Evolutionary conservation across 495 filamentous ascomycete genomes (phyloP).

Genomic region (Bombardia bombarda): DNA sequence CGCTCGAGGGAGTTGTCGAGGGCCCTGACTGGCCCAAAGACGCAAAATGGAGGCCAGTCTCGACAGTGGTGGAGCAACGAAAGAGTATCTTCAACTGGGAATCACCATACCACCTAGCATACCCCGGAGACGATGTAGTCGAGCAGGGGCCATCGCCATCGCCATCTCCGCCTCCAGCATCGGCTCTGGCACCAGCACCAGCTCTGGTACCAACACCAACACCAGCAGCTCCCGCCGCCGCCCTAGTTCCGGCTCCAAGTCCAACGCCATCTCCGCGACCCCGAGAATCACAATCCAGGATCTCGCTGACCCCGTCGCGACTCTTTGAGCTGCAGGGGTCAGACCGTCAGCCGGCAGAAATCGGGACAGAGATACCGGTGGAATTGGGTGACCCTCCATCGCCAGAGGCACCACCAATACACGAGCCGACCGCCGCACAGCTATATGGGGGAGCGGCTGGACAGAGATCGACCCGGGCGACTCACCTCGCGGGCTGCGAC

Average conservation of each 20-base stretch:
- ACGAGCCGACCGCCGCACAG: too few relatives aligned
- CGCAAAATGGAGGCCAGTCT: slow-evolving; percentile 10
- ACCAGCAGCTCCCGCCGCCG: too few relatives aligned
- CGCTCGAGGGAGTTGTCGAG: neutral
- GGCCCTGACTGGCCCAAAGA: slow-evolving; percentile 8
- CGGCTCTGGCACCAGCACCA: too few relatives aligned
- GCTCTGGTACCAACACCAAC: too few relatives aligned
- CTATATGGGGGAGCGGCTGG: too few relatives aligned
- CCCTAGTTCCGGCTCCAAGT: too few relatives aligned
- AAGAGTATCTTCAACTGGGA: slow-evolving; percentile 25
- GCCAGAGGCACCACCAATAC: too few relatives aligned
- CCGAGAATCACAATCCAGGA: neutral
- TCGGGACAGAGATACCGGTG: too few relatives aligned
- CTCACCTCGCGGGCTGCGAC: too few relatives aligned
- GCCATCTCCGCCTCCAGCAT: neutral
- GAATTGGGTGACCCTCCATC: too few relatives aligned
- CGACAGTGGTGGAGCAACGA: slow-evolving; percentile 5
- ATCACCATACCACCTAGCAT: slow-evolving; percentile 19
- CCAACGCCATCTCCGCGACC: too few relatives aligned
- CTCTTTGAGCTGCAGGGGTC: slow-evolving; percentile 1
- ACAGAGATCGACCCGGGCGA: too few relatives aligned
- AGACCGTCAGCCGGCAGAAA: neutral
- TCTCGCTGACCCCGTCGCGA: neutral
- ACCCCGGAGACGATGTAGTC: neutral
- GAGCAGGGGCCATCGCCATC: slow-evolving; percentile 1